Evolutionary conservation across 495 filamentous ascomycete genomes (phyloP), one percentile per base, ranked within the genome.

Genomic region (Neurospora tetraspora): DNA sequence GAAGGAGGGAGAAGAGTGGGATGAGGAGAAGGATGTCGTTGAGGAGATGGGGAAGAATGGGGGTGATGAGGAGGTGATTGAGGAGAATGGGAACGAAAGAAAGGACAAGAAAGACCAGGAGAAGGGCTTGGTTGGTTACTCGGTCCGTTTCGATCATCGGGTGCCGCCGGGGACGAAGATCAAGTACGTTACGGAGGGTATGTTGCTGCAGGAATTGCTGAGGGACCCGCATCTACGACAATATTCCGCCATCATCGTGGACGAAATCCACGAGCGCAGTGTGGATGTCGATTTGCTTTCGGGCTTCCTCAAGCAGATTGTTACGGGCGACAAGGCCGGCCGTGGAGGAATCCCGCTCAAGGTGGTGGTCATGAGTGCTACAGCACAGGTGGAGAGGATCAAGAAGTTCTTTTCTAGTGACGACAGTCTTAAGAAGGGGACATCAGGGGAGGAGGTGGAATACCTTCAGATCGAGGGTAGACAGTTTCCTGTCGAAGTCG

Each of bases 261-360:
- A 99, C 83, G 96, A 99, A 78, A 94, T 98, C 4, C 96, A 99
- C 82, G 96, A 99, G 82, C 87, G 96, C 71, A 96, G 95, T 71
- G 88, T 97, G n/a, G 97, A 97, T 77, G 95, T 97, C 18, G 96
- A 99, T 84, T 81, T 98, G 69, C 83, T 96, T 0, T 84, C 93
- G 69, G 96, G 96, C 0, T 98, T 99, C 75, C 81, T 98, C 74
- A 92, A 90, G 77, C 91, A 91, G 72, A 84, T 97, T 38, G 79
- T 93, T 1, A 81, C 83, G 38, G 88, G 89, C 5, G 83, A 87
- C 73, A 85, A 84, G 71, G 81, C 81, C 16, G 91, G 88, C 27
- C 86, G 91, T 40, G 90, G 89, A 20, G 91, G 91, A 12, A 81
- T 92, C 53, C 88, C 91, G 1, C 82, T 98, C 72, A 98, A 97